phyloP scores from a whole-genome alignment of 805 yeast genomes.

The Saturnispora galanensis region DNA sequence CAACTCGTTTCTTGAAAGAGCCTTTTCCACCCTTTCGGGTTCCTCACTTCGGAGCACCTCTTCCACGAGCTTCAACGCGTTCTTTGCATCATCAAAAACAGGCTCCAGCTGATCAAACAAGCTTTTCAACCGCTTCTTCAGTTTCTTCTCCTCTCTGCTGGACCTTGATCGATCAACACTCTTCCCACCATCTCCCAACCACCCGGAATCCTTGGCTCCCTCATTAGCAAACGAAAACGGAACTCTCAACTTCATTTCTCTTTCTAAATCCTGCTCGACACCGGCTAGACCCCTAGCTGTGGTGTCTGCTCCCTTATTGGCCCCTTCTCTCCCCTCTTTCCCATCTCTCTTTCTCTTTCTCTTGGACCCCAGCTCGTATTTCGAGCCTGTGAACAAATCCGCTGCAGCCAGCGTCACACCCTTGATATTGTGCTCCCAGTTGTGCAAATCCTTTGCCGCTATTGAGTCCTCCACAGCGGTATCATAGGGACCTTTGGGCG shows the following conservation, averaged over 20 bases:
- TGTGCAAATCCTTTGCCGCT: conserved; percentile 29
- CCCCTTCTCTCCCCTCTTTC: neutral
- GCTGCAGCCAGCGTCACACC: conserved; percentile 2
- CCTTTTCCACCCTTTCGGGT: too few species aligned
- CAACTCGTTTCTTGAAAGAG: too few species aligned
- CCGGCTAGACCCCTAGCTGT: neutral
- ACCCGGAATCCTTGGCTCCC: too few species aligned
- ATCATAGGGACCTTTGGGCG: conserved; percentile 61
- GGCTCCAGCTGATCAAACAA: too few species aligned
- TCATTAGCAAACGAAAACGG: neutral
- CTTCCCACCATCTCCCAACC: too few species aligned
- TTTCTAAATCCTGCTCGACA: neutral
- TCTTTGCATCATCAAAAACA: too few species aligned
- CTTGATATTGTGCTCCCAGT: conserved; percentile 30
- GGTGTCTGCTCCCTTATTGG: neutral
- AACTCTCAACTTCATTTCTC: conserved; percentile 1
- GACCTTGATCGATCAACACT: too few species aligned
- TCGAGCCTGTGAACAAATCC: conserved; percentile 5
- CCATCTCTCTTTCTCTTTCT: neutral
- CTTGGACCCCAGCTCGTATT: conserved; percentile 2
- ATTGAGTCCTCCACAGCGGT: conserved; percentile 44
- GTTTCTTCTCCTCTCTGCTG: too few species aligned
- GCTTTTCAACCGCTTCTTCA: too few species aligned
- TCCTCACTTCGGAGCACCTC: too few species aligned
- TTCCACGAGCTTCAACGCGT: too few species aligned